Conservation (phyloP, 345 rosid genomes). For the Camelina laxa region DNA sequence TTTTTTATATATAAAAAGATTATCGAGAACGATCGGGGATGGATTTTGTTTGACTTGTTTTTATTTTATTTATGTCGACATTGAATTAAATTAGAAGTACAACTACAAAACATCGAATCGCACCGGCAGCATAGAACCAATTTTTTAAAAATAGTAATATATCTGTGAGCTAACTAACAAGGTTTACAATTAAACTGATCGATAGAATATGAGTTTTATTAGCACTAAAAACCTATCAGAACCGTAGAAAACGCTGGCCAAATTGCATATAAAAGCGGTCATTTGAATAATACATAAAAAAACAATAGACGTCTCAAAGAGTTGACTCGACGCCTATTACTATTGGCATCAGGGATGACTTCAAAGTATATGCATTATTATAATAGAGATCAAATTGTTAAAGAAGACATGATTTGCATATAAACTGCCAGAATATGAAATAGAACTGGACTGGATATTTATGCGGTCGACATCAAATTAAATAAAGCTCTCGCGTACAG, state of each 20-base stretch:
- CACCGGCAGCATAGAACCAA: background rate
- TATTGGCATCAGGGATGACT: background rate
- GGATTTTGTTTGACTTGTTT: background rate
- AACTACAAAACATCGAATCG: background rate
- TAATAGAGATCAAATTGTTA: background rate
- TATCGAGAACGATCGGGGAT: background rate
- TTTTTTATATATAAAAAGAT: background rate
- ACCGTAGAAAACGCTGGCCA: background rate
- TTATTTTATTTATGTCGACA: background rate
- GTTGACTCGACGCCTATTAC: background rate
- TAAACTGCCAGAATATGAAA: constrained; percentile 1
- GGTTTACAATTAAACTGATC: too few relatives aligned
- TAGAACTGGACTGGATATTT: constrained; percentile 29
- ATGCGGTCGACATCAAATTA: constrained; percentile 38
- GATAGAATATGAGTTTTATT: too few relatives aligned
- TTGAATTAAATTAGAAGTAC: constrained; percentile 4
- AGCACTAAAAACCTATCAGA: background rate
- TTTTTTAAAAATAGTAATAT: background rate
- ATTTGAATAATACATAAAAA: background rate
- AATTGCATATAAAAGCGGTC: background rate
- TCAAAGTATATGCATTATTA: too few relatives aligned
- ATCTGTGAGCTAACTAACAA: too few relatives aligned
- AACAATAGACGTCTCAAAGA: background rate
- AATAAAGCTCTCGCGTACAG: background rate
- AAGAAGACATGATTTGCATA: background rate